phyloP scores from a whole-genome alignment of 768 basidiomycete genomes.

The Multifurca ochricompacta region DNA sequence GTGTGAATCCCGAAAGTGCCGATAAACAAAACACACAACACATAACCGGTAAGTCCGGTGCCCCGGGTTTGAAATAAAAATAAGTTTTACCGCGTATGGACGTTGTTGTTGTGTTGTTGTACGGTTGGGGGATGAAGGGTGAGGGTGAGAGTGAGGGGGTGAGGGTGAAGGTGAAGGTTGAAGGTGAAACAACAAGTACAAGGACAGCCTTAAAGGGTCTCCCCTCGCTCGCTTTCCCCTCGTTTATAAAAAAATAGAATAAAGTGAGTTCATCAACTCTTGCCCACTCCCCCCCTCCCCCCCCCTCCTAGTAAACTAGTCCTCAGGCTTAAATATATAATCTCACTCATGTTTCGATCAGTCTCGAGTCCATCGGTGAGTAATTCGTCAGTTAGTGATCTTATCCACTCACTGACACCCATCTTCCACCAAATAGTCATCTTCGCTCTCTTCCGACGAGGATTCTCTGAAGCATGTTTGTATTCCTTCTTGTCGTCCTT shows the following conservation, averaged over 20 bases:
- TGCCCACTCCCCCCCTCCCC: background rate
- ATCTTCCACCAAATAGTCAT: background rate
- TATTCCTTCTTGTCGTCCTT: background rate
- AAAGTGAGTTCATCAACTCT: background rate
- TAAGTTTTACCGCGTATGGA: too few species aligned
- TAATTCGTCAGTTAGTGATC: background rate
- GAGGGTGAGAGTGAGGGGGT: too few species aligned
- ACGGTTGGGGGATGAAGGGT: too few species aligned
- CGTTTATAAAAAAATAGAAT: too few species aligned
- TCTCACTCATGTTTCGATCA: constrained; percentile 9
- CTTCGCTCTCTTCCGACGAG: constrained; percentile 6
- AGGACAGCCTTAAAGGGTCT: constrained; percentile 9
- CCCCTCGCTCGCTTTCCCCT: background rate
- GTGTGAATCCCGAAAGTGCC: too few species aligned
- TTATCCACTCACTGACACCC: background rate
- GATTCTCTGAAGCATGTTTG: constrained; percentile 12
- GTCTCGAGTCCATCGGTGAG: constrained; percentile 1
- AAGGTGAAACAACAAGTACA: too few species aligned
- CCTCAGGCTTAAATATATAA: background rate
- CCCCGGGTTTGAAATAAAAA: too few species aligned
- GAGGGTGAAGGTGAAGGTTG: too few species aligned
- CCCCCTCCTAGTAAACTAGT: background rate
- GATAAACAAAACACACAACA: too few species aligned
- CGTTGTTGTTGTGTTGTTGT: too few species aligned
- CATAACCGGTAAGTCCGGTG: too few species aligned